These are phyloP conservation scores for Lodderomyces elongisporus DNA, from an alignment of 1,139 yeast genomes.

Conservation along the genomic window DNA sequence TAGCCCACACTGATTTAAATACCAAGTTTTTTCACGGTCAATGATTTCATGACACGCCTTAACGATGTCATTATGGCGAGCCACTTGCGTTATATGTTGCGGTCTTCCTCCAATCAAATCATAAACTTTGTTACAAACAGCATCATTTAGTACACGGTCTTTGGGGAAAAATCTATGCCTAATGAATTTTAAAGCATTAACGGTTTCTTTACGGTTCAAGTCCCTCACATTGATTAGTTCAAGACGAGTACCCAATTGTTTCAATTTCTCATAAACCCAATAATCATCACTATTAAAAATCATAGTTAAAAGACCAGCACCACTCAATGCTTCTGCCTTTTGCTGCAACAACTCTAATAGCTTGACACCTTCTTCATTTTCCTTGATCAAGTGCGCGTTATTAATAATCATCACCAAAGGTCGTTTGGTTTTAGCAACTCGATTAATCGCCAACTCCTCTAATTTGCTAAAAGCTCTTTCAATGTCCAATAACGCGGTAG, in stretches of 20 bases:
- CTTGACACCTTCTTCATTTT: constrained; percentile 65
- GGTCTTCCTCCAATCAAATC: constrained; percentile 81
- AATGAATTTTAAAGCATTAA: constrained; percentile 51
- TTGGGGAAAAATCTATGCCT: constrained; percentile 42
- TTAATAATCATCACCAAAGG: constrained; percentile 72
- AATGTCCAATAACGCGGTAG: constrained; percentile 75
- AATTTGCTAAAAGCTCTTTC: constrained; percentile 76
- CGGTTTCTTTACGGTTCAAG: constrained; percentile 52
- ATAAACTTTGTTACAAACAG: constrained; percentile 51
- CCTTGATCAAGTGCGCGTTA: constrained; percentile 68
- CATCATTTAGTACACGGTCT: constrained; percentile 30
- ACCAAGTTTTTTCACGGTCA: constrained; percentile 82
- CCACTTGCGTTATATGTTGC: constrained; percentile 73
- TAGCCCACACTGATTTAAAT: constrained; percentile 74
- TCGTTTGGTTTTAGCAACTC: constrained; percentile 32
- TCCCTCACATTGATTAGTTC: constrained; percentile 72
- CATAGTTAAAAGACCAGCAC: constrained; percentile 71
- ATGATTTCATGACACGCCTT: constrained; percentile 66
- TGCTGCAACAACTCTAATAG: constrained; percentile 76
- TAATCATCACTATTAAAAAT: constrained; percentile 80
- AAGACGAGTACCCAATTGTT: constrained; percentile 66
- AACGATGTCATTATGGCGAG: constrained; percentile 57
- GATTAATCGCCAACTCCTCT: constrained; percentile 63
- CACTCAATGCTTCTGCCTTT: constrained; percentile 74
- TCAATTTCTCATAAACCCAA: constrained; percentile 79